phyloP scores from a whole-genome alignment of 331 rosid species.

The Phaseolus coccineus region DNA sequence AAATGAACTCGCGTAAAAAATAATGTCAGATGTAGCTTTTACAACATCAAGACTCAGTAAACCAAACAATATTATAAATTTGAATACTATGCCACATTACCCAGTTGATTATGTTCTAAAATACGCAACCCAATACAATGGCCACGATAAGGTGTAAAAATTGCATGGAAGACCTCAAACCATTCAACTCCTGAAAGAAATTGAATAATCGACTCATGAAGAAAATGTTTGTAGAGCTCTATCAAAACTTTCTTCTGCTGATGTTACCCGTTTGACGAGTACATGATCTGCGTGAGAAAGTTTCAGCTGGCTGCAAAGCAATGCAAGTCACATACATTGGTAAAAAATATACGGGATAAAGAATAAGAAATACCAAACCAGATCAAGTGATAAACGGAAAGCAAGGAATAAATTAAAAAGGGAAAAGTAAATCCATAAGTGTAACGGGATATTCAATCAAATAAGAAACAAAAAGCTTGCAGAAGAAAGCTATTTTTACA shows the following conservation, averaged over 20 bases:
- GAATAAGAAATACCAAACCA: slow-evolving; percentile 6
- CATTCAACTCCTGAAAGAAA: slow-evolving; percentile 47
- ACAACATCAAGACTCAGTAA: slow-evolving; percentile 47
- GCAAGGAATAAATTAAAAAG: no score
- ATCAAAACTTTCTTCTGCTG: slow-evolving; percentile 92
- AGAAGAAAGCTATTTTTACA: slow-evolving; percentile 23
- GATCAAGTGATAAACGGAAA: not conserved
- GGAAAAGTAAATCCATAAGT: not conserved
- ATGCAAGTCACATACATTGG: slow-evolving; percentile 4
- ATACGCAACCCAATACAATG: slow-evolving; percentile 43
- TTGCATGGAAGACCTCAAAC: slow-evolving; percentile 45
- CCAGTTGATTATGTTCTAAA: slow-evolving; percentile 45
- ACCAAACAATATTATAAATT: slow-evolving; percentile 45
- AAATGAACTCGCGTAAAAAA: slow-evolving; percentile 43
- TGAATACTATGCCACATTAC: slow-evolving; percentile 44
- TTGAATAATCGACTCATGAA: slow-evolving; percentile 46
- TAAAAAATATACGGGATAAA: not conserved
- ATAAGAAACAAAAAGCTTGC: not conserved
- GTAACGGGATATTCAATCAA: not conserved
- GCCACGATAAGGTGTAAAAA: slow-evolving; percentile 40
- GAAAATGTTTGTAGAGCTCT: slow-evolving; percentile 83
- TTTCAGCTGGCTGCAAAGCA: slow-evolving; percentile 90
- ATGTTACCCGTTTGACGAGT: slow-evolving; percentile 73
- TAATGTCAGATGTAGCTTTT: slow-evolving; percentile 45
- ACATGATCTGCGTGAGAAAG: slow-evolving; percentile 87